A percentile compares a stretch with the other conserved stretches of the same genome.
Evolutionary conservation across 1,139 yeast genomes (phyloP).

Genomic region (Hyphopichia pseudoburtonii): DNA sequence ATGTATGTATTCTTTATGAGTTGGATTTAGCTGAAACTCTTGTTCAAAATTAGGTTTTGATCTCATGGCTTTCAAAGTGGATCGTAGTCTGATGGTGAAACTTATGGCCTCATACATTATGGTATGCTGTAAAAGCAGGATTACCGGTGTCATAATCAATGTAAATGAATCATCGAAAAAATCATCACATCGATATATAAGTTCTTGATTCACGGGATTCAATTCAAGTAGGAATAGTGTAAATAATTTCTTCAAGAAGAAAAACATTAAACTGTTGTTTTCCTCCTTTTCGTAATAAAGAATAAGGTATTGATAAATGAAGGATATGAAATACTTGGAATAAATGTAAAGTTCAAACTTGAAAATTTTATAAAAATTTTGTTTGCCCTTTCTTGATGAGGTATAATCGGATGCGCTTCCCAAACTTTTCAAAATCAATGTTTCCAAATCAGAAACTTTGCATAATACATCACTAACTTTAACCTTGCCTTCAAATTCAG

Average conservation of each 20-base stretch:
- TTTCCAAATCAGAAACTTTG: slow-evolving; percentile 11
- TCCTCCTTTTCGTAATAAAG: slow-evolving; percentile 24
- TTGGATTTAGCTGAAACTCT: neutral
- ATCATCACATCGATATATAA: slow-evolving; percentile 8
- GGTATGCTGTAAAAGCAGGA: neutral
- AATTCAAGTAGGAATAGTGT: slow-evolving; percentile 20
- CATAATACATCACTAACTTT: slow-evolving; percentile 8
- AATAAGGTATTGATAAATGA: slow-evolving; percentile 23
- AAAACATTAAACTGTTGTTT: slow-evolving; percentile 18
- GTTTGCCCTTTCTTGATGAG: slow-evolving; percentile 4
- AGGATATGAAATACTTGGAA: slow-evolving; percentile 17
- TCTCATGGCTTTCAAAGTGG: slow-evolving; percentile 1
- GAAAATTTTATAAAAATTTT: slow-evolving; percentile 6
- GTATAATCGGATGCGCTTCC: slow-evolving; percentile 7
- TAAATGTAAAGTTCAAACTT: slow-evolving; percentile 10
- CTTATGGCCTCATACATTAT: slow-evolving; percentile 1
- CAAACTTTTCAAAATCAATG: slow-evolving; percentile 5
- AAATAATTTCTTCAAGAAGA: slow-evolving; percentile 24
- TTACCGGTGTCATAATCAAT: slow-evolving; percentile 9
- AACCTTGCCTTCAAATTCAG: slow-evolving; percentile 9
- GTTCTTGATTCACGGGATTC: slow-evolving; percentile 8
- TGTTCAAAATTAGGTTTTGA: neutral
- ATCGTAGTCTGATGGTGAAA: slow-evolving; percentile 1
- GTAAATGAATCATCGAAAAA: slow-evolving; percentile 11
- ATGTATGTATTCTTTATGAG: neutral